Evolutionary conservation across 1,284 basidiomycete species (phyloP), one percentile per base, ranked within the genome.

Genomic region (Acaromyces ingoldii): DNA sequence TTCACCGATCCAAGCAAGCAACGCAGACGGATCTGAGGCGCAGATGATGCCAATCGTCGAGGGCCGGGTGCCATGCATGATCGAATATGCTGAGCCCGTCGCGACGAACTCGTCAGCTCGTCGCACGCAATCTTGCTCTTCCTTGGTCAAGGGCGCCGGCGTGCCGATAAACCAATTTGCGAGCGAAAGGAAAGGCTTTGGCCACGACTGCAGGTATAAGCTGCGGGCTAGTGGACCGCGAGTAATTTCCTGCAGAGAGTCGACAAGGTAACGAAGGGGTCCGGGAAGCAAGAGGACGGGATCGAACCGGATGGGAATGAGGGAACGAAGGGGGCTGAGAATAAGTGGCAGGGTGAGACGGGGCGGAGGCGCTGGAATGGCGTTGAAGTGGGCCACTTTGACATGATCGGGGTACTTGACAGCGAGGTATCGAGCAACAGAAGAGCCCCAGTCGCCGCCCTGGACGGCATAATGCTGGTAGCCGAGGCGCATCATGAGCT

Each of bases 1-100:
- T 48, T 79, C 78, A 3, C 72, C 78, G 30, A 79, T 72, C 77
- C 74, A 79, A 1, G 77, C 74, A 11, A 79, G 71, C 0, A 77
- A 56, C 0, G 78, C 74, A 15, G 78, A 56, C 0, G 79, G 78
- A 1, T 65, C 76, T 29, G 67, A 66, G 13, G 70, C 73, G 15
- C 78, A 63, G 0, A 75, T 70, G 1, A 75, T 61, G 4, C 75
- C 77, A 17, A 79, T 75, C 0, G 78, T 79, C 0, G 71, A 72
- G 0, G 78, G 77, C 31, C 75, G 60, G 0, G 78, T 79, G 0
- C 47, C 67, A 7, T 76, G 76, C 53, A 67, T 55, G 4, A 46
- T 29, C 0, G 70, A 60, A 45, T 76, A 75, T 0, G 60, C 70
- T 9, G 34, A 49, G n/a, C 69, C 70, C 1, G 44, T 53, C 0